phyloP scores from a whole-genome alignment of 139 green algal species.

The Trebouxia sp. region DNA sequence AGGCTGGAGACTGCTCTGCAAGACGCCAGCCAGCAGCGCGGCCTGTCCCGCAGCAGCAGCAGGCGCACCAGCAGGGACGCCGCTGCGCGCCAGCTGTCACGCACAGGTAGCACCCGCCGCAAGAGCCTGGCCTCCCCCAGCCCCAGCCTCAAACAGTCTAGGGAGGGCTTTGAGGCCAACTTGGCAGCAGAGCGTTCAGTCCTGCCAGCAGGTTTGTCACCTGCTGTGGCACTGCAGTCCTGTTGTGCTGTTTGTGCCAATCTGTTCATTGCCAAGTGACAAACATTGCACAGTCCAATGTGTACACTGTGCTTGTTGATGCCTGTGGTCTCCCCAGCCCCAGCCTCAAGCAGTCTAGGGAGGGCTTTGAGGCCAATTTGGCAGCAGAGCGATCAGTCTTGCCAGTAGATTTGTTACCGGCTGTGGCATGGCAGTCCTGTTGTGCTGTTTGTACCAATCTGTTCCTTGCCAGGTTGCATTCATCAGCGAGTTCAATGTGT shows the following conservation, averaged over 20 bases:
- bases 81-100: not conserved
- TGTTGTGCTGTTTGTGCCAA: no score
- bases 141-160: constrained; percentile 13
- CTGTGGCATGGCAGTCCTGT: not conserved
- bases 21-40: constrained; percentile 27
- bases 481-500: no score
- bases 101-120: constrained; percentile 7
- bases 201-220: constrained; percentile 2
- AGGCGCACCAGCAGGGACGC: not conserved
- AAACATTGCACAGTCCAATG: no score
- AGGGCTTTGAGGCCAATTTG: constrained; percentile 24
- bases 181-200: constrained; percentile 16
- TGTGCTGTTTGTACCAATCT: no score
- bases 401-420: not conserved
- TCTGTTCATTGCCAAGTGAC: no score
- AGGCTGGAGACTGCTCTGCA: constrained; percentile 57
- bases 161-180: constrained; percentile 22
- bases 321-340: no score
- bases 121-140: constrained; percentile 31
- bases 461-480: no score
- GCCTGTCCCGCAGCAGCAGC: constrained; percentile 33
- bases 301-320: no score
- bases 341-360: constrained; percentile 17
- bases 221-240: no score
- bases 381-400: constrained; percentile 13